Base-by-base conservation (phyloP, 2,329 filamentous ascomycete genomes). In the Rhytidhysteron rufulum region DNA sequence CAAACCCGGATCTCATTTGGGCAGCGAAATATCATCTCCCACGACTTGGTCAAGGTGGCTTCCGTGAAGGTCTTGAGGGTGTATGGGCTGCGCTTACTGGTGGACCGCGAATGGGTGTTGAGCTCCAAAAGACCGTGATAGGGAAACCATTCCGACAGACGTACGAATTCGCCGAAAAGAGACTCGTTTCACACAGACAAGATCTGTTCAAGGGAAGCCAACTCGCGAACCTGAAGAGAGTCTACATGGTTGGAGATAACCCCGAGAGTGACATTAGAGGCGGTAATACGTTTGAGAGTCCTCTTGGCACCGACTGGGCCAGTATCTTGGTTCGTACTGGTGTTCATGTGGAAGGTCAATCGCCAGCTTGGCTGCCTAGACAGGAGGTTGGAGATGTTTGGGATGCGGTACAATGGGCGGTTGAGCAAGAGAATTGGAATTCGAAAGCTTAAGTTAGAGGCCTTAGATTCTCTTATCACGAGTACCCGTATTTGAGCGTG, bases 1-100 rank as follows among this genome's bases (percentile, higher is more conserved):
- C 84, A 33, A 97, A 97, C 64, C 81, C 87, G 1, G 93, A 98
- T 66, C 71, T 97, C 3, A 77, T 89, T 56, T 98, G 90, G 90
- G 86, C 88, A 37, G 85, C 89, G 1, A 79, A 79, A 24, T 91
- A 95, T 64, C 87, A 86, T 44, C 78, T 91, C 36, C 88, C 91
- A 21, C 83, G 93, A 4, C 78, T 97, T 31, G 93, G 91, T 1
- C 93, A 96, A 63, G 93, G 93, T 15, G 89, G 87, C 1, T 97
- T 97, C 66, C 80, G 87, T 46, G 85, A 85, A 32, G 86, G 89
- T 0, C 68, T 97, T 13, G 79, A 83, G 49, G 90, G 89, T 1
- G 77, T 93, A 1, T 96, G 89, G 88, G 63, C 71, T 5, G 79
- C 82, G 16, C 70, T 87, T 4, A 94, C 88, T 0, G 75, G 75